Conservation (phyloP, 192 early-diverging fungal species). For the Dispira simplex region DNA sequence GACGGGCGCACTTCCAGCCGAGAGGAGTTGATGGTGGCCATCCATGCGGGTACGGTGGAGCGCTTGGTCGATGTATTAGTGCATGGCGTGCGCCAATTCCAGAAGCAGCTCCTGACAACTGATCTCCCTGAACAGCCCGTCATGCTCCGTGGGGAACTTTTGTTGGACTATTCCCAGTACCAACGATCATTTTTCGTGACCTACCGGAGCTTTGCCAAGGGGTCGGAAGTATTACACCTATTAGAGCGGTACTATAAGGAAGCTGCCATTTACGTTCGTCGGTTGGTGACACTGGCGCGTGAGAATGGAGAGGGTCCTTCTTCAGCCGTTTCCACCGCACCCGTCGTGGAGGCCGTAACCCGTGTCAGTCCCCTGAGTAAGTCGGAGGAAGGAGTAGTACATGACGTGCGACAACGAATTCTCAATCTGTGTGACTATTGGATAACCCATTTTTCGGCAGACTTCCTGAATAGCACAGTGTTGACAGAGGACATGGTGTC, state of each 20-base stretch:
- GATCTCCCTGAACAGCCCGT: background rate
- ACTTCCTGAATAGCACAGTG: slow-evolving; percentile 44
- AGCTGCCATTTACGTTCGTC: background rate
- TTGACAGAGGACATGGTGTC: slow-evolving; percentile 30
- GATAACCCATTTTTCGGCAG: slow-evolving; percentile 36
- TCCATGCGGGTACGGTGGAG: slow-evolving; percentile 44
- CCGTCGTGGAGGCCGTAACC: background rate
- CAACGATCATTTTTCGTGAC: slow-evolving; percentile 7
- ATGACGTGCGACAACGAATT: slow-evolving; percentile 22
- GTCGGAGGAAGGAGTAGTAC: slow-evolving; percentile 11
- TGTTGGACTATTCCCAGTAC: slow-evolving; percentile 9
- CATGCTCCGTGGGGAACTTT: slow-evolving; percentile 2
- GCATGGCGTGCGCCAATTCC: slow-evolving; percentile 33
- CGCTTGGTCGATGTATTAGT: slow-evolving; percentile 38
- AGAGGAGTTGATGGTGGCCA: slow-evolving; percentile 29
- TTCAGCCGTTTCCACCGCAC: background rate
- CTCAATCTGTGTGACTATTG: slow-evolving; percentile 45
- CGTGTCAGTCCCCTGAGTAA: background rate
- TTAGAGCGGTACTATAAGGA: slow-evolving; percentile 3
- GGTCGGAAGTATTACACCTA: background rate
- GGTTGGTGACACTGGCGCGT: slow-evolving; percentile 1
- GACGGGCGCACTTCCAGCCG: slow-evolving; percentile 12
- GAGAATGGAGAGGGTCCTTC: background rate
- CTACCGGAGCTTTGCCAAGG: slow-evolving; percentile 8
- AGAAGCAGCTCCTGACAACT: background rate